Base-by-base conservation (phyloP, 306 rosid genomes). In the Corylus americana region DNA sequence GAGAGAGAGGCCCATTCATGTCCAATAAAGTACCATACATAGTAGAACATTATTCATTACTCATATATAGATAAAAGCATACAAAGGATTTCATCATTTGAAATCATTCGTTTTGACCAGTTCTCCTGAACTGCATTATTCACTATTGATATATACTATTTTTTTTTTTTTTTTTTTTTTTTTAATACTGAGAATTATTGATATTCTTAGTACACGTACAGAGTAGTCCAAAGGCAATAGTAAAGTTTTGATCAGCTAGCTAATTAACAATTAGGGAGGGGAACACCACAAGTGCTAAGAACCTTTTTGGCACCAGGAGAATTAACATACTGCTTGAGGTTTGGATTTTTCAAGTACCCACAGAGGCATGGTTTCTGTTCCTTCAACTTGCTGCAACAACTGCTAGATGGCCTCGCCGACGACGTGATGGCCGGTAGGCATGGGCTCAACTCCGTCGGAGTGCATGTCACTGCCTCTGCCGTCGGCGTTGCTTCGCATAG, bases 331-430 rank as follows among this genome's bases (percentile, higher is more conserved):
- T 58, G 83, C 63, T 48, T 72, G 1, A 87, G 79, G n/a, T 29
- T 70, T 16, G 96, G 96, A 55, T 86, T 79, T 62, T 77, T 86
- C 50, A 85, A 62, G 82, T 91, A 91, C 47, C 79, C 87, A 76
- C 96, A 91, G 3, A 88, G 85, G 78, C 96, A 91, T 59, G 93
- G 86, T 75, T 17, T 83, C 48, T 91, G 96, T 74, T 87, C 87
- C 68, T 58, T 86, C 81, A 78, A 17, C 59, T 82, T 90, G 68
- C 79, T 70, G 67, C 97, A 92, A 74, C 97, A 92, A 0, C 14
- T 1, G 7, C 39, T 74, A 0, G 92, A 78, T 0, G 93, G 97
- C 1, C 76, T 74, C 2, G 84, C 42, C 4, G 84, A 25, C 0
- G 73, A 51, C 2, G 66, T 70, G 10, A 91, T 86, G 10, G 93